These are phyloP conservation scores for Aspergillus conjunctus DNA, from an alignment of 495 filamentous ascomycete species.

Conservation along the genomic window DNA sequence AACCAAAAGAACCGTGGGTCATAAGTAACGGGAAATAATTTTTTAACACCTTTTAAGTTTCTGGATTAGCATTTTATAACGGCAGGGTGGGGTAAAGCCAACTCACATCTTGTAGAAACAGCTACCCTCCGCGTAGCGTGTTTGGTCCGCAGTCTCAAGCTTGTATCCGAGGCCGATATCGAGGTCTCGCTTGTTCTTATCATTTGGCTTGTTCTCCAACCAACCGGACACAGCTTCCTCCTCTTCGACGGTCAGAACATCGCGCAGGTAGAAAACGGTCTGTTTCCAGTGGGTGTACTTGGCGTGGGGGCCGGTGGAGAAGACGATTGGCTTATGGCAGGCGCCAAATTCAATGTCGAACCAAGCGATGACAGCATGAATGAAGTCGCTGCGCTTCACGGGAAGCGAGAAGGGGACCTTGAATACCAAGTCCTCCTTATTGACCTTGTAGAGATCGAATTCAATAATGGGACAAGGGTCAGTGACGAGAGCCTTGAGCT, in stretches of 20 bases:
- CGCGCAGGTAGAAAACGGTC: slow-evolving; percentile 85
- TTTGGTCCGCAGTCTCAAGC: slow-evolving; percentile 72
- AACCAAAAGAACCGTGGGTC: slow-evolving; percentile 21
- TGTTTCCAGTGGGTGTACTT: slow-evolving; percentile 97
- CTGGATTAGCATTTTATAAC: slow-evolving; percentile 30
- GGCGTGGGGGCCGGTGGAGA: slow-evolving; percentile 85
- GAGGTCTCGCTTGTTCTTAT: slow-evolving; percentile 90
- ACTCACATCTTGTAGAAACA: slow-evolving; percentile 89
- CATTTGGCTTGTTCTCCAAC: slow-evolving; percentile 83
- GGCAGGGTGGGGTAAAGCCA: neutral
- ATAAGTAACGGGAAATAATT: slow-evolving; percentile 24
- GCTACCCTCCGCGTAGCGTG: slow-evolving; percentile 64
- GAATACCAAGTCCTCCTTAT: slow-evolving; percentile 74
- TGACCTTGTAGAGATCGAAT: slow-evolving; percentile 82
- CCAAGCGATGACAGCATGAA: slow-evolving; percentile 96
- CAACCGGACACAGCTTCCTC: slow-evolving; percentile 71
- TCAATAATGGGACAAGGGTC: slow-evolving; percentile 75
- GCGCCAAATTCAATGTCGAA: slow-evolving; percentile 98
- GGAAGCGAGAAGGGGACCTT: slow-evolving; percentile 68
- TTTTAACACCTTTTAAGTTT: slow-evolving; percentile 45
- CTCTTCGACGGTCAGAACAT: slow-evolving; percentile 80
- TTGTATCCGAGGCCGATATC: slow-evolving; percentile 87
- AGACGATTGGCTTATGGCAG: slow-evolving; percentile 83
- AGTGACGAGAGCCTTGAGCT: slow-evolving; percentile 76
- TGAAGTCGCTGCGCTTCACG: slow-evolving; percentile 79